A percentile compares a stretch with the other conserved stretches of the same genome.
These are phyloP conservation scores for Phyllachora maydis DNA, from an alignment of 2,329 filamentous ascomycete species.

Conservation along the genomic window DNA sequence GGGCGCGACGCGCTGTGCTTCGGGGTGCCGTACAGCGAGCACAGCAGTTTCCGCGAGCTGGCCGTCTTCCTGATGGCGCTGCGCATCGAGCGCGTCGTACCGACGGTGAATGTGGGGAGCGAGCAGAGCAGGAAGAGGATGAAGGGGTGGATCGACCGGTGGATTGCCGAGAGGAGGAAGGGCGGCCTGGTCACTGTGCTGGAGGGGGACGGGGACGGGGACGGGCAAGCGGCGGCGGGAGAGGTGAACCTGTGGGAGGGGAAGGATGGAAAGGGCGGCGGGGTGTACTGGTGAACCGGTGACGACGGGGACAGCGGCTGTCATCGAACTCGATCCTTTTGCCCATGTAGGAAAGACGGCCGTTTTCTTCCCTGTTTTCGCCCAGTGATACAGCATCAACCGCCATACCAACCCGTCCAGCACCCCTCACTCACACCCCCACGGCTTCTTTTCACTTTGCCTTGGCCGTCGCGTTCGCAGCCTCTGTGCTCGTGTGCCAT, in stretches of 20 bases:
- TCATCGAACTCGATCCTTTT: too few relatives aligned
- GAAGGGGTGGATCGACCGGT: constrained; percentile 44
- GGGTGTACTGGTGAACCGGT: constrained; percentile 15
- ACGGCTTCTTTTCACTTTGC: constrained; percentile 22
- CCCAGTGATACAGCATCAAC: too few relatives aligned
- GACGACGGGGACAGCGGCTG: not conserved
- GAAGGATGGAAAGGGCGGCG: constrained; percentile 17
- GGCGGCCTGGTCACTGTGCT: constrained; percentile 28
- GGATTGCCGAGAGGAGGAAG: constrained; percentile 34
- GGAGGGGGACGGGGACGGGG: constrained; percentile 15
- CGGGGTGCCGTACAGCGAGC: constrained; percentile 88
- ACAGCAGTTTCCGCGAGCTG: constrained; percentile 84
- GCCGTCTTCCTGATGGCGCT: constrained; percentile 83
- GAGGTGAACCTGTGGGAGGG: constrained; percentile 16
- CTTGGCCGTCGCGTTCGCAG: constrained; percentile 34
- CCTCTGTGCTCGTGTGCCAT: constrained; percentile 21
- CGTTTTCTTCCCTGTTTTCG: too few relatives aligned
- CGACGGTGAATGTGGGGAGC: constrained; percentile 69
- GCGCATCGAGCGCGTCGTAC: constrained; percentile 74
- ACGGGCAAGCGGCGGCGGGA: constrained; percentile 7
- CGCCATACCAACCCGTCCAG: too few relatives aligned
- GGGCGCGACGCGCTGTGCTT: constrained; percentile 71
- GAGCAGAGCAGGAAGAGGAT: constrained; percentile 34
- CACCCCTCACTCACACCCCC: too few relatives aligned
- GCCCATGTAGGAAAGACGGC: too few relatives aligned